These are phyloP conservation scores for Candida chilensis DNA, from an alignment of 805 yeast genomes.

Conservation along the genomic window DNA sequence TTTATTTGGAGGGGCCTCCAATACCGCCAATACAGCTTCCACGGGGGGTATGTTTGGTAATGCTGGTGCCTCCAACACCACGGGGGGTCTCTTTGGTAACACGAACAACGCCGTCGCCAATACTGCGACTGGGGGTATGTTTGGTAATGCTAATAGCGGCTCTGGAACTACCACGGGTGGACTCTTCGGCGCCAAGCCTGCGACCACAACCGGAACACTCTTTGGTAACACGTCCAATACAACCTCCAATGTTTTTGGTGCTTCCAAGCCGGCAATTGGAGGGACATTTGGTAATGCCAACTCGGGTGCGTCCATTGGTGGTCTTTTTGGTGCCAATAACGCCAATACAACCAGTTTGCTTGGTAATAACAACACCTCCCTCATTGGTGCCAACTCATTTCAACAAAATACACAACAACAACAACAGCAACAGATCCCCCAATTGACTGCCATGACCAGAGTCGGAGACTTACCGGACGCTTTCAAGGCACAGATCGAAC, in stretches of 20 bases:
- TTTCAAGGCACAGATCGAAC: constrained; percentile 60
- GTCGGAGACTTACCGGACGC: constrained; percentile 68
- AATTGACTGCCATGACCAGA: constrained; percentile 63
- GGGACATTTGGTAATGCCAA: constrained; percentile 6
- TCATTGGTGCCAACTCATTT: constrained; percentile 6
- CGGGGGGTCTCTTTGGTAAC: constrained; percentile 16
- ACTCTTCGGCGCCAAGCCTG: constrained; percentile 9
- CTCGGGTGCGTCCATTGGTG: constrained; percentile 8
- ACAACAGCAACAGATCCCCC: constrained; percentile 32
- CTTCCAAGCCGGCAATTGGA: no score
- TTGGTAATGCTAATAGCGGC: constrained; percentile 4
- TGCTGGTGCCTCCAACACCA: constrained; percentile 5
- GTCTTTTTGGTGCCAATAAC: constrained; percentile 20
- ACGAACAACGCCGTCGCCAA: constrained; percentile 3
- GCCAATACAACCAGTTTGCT: constrained; percentile 5
- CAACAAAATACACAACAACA: constrained; percentile 18
- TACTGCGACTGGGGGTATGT: constrained; percentile 7
- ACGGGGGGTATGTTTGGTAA: constrained; percentile 26
- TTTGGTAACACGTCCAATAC: constrained; percentile 11
- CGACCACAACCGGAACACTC: constrained; percentile 12
- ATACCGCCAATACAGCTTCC: no score
- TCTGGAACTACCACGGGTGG: constrained; percentile 6
- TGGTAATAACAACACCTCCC: constrained; percentile 6
- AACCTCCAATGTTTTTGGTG: no score
- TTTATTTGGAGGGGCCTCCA: no score